Percentiles rank a stretch among this genome's conserved stretches.
phyloP scores from a whole-genome alignment of 225 moss, liverwort and hornwort species.

The Physcomitrellopsis africana region DNA sequence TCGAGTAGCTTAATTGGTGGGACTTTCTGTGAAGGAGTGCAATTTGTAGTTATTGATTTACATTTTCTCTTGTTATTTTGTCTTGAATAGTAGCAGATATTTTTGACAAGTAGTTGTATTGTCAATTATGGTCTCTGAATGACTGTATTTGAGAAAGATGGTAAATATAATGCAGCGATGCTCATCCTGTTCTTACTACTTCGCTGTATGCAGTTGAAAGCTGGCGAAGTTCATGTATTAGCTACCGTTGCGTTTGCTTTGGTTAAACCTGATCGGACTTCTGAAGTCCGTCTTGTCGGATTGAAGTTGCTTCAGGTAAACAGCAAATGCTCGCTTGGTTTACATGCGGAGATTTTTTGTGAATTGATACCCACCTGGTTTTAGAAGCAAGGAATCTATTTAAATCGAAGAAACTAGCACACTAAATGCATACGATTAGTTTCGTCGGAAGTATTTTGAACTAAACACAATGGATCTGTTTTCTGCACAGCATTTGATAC shows the following conservation, averaged over 20 bases:
- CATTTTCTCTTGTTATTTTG: neutral
- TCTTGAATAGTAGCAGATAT: neutral
- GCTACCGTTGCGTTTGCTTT: slow-evolving; percentile 78
- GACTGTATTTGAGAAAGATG: neutral
- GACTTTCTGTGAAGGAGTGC: neutral
- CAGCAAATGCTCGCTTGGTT: neutral
- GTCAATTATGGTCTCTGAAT: neutral
- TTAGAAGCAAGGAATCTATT: slow-evolving; percentile 3
- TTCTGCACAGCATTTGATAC: slow-evolving; percentile 75
- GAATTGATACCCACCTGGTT: neutral
- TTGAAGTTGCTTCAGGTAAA: slow-evolving; percentile 91
- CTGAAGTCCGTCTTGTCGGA: slow-evolving; percentile 84
- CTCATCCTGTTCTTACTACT: slow-evolving; percentile 11
- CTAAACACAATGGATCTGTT: neutral
- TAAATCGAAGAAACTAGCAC: too few species aligned
- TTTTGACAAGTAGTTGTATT: slow-evolving; percentile 9
- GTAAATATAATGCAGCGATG: neutral
- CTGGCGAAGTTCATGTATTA: slow-evolving; percentile 77
- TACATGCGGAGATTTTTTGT: neutral
- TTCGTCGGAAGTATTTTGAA: too few species aligned
- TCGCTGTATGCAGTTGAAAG: slow-evolving; percentile 69
- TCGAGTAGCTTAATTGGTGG: neutral
- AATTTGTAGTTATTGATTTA: neutral
- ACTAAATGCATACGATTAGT: too few species aligned
- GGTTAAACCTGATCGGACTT: slow-evolving; percentile 64